Percentiles rank a stretch among this genome's conserved stretches.
phyloP scores from a whole-genome alignment of 2,329 filamentous ascomycete genomes.

The Colletotrichum limetticola region DNA sequence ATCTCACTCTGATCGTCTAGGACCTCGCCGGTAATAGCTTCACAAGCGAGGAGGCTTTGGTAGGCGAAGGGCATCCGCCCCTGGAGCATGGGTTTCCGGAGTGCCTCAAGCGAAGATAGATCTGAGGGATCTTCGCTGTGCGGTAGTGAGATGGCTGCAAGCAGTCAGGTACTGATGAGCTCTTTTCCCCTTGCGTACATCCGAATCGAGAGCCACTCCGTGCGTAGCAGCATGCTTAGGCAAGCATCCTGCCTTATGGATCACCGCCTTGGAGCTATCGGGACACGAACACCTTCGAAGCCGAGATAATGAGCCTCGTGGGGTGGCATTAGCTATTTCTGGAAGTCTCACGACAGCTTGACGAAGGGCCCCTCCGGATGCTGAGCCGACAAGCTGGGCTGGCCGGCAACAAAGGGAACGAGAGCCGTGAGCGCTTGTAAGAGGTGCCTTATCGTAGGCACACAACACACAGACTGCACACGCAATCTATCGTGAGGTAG shows the following conservation, averaged over 20 bases:
- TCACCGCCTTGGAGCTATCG: neutral
- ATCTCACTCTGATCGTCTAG: neutral
- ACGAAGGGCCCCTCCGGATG: neutral
- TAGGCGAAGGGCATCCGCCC: neutral
- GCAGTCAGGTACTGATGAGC: neutral
- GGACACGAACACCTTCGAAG: neutral
- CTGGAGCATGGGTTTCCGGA: constrained; percentile 25
- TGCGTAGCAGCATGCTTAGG: neutral
- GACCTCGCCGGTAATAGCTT: neutral
- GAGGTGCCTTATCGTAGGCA: neutral
- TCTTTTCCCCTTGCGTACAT: neutral
- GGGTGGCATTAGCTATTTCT: neutral
- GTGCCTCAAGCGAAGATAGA: neutral
- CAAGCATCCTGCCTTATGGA: neutral
- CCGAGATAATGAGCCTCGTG: neutral
- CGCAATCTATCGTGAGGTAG: constrained; percentile 13
- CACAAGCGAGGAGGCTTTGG: neutral
- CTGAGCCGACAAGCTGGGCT: constrained; percentile 20
- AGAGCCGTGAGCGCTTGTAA: constrained; percentile 1
- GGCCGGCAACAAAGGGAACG: constrained; percentile 28
- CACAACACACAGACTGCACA: neutral
- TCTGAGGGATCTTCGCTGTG: constrained; percentile 3
- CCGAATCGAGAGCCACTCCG: neutral
- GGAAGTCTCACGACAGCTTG: neutral
- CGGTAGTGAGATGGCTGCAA: neutral